Conservation (phyloP, 176 grass and related monocot genomes). For the Ananas comosus region DNA sequence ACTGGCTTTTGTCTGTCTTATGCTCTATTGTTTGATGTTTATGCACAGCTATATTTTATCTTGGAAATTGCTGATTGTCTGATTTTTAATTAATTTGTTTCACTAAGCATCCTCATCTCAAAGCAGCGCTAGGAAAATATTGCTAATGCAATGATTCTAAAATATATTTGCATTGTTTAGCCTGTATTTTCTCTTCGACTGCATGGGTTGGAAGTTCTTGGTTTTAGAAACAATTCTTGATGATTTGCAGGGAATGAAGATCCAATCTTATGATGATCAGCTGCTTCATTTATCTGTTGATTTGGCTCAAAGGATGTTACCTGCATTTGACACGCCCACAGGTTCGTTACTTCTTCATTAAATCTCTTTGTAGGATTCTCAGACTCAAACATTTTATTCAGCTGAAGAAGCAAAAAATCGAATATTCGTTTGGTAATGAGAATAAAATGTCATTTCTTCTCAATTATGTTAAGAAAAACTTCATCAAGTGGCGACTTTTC, state of each 20-base stretch:
- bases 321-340: conserved; percentile 99
- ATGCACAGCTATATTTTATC: not conserved
- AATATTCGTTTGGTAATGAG: no score
- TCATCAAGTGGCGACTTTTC: not conserved
- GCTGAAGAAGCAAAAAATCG: no score
- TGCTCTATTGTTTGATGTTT: not conserved
- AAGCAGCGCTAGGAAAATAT: no score
- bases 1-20: not conserved
- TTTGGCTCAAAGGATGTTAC: conserved; percentile 72
- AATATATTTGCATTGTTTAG: not conserved
- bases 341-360: conserved; percentile 39
- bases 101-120: not conserved
- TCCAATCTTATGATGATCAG: conserved; percentile 79
- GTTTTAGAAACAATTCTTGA: not conserved
- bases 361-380: not conserved
- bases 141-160: no score
- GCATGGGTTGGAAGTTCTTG: not conserved
- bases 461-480: no score
- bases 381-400: no score
- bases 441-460: no score
- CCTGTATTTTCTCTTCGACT: not conserved
- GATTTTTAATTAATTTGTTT: not conserved
- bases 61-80: not conserved
- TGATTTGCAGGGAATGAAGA: conserved; percentile 72
- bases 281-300: conserved; percentile 86